These are phyloP conservation scores for Dictyophora rubrovolvata DNA, from an alignment of 768 basidiomycete genomes.

Conservation along the genomic window DNA sequence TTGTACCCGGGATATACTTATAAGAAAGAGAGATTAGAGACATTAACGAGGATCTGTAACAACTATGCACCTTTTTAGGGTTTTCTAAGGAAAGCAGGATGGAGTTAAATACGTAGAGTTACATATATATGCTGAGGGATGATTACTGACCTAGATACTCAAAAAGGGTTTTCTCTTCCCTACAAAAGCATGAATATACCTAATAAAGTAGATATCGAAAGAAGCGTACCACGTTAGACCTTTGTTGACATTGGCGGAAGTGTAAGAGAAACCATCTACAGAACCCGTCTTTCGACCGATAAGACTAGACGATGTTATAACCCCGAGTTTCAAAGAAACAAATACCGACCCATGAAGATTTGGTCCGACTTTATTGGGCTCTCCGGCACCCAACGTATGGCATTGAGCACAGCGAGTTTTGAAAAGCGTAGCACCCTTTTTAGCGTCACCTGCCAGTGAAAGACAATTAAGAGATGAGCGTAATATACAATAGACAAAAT, in stretches of 20 bases:
- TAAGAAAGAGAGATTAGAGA: neutral
- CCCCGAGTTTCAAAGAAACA: neutral
- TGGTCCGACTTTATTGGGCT: conserved; percentile 84
- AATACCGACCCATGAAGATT: conserved; percentile 79
- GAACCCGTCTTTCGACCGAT: conserved; percentile 84
- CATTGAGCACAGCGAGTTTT: conserved; percentile 94
- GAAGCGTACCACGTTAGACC: conserved; percentile 58
- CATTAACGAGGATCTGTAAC: neutral
- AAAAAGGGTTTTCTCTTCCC: conserved; percentile 73
- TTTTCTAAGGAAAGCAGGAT: conserved; percentile 43
- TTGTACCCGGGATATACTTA: conserved; percentile 91
- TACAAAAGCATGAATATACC: conserved; percentile 2
- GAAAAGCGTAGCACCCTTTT: conserved; percentile 91
- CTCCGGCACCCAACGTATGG: conserved; percentile 74
- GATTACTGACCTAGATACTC: conserved; percentile 52
- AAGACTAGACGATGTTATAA: conserved; percentile 31
- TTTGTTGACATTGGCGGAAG: conserved; percentile 93
- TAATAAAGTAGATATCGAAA: conserved; percentile 1
- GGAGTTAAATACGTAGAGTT: neutral
- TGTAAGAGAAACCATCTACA: conserved; percentile 81
- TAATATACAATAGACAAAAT: neutral
- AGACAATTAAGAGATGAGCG: neutral
- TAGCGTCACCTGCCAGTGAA: conserved; percentile 57
- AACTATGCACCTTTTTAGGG: conserved; percentile 77
- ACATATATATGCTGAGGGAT: neutral